A percentile compares a stretch with the other conserved stretches of the same genome.
phyloP scores from a whole-genome alignment of 2,329 filamentous ascomycete genomes.

The Pleomassaria siparia region DNA sequence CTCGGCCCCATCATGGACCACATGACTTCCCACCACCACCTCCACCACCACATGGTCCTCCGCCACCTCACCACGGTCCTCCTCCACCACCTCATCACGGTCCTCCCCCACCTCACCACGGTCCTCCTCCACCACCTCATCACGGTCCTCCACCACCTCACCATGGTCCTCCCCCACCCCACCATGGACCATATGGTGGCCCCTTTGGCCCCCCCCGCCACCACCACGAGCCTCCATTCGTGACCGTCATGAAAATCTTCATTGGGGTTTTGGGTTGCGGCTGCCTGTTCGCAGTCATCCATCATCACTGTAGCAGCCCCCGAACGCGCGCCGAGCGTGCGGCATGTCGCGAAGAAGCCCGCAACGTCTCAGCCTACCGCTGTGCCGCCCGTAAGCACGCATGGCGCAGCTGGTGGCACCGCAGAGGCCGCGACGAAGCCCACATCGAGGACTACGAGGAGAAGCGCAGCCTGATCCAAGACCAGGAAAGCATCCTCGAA shows the following conservation, averaged over 20 bases:
- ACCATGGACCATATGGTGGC: neutral
- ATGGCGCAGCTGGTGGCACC: constrained; percentile 54
- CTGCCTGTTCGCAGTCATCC: constrained; percentile 48
- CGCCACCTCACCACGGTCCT: constrained; percentile 1
- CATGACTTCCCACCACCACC: constrained; percentile 14
- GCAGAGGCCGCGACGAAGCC: constrained; percentile 35
- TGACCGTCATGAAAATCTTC: constrained; percentile 48
- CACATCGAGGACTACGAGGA: constrained; percentile 52
- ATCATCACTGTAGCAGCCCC: constrained; percentile 52
- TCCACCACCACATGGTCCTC: constrained; percentile 3
- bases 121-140: constrained; percentile 2
- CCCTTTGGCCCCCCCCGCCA: constrained; percentile 10
- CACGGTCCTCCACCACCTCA: neutral
- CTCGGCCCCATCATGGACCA: neutral
- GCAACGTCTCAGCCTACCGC: constrained; percentile 54
- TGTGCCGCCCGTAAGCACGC: constrained; percentile 55
- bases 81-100: neutral
- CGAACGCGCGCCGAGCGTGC: constrained; percentile 55
- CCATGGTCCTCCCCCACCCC: neutral
- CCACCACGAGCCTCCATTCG: constrained; percentile 30
- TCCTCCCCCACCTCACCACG: neutral
- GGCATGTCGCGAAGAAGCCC: constrained; percentile 57
- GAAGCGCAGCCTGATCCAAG: constrained; percentile 51
- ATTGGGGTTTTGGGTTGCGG: constrained; percentile 48
- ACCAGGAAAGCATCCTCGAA: constrained; percentile 50